These are phyloP conservation scores for Daldinia concentrica DNA, from an alignment of 495 filamentous ascomycete species.

Conservation along the genomic window DNA sequence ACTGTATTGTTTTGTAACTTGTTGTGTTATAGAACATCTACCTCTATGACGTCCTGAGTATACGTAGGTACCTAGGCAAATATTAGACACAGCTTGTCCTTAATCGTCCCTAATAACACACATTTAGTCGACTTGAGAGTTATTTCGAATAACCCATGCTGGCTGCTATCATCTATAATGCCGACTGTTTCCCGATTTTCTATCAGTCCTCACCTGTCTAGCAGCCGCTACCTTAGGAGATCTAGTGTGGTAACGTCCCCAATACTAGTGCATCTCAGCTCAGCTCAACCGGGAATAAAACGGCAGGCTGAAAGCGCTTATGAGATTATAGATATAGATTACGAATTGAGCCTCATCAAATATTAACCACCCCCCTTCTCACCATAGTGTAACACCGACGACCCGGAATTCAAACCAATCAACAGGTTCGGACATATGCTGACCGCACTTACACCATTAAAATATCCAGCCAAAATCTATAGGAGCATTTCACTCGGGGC, in stretches of 20 bases:
- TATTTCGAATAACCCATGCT: neutral
- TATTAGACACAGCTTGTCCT: neutral
- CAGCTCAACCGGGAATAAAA: neutral
- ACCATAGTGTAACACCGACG: neutral
- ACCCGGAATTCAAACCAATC: neutral
- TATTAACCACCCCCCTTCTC: too few relatives aligned
- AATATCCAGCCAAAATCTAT: neutral
- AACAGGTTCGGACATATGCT: neutral
- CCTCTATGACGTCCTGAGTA: neutral
- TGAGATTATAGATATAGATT: neutral
- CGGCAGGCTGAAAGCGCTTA: neutral
- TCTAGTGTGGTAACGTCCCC: neutral
- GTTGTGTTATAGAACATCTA: neutral
- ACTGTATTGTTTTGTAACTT: neutral
- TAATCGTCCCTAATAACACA: neutral
- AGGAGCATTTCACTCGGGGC: neutral
- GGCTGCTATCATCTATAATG: neutral
- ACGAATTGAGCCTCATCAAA: neutral
- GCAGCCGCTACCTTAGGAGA: neutral
- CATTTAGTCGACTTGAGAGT: neutral
- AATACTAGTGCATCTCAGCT: neutral
- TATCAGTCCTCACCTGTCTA: too few relatives aligned
- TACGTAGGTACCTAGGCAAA: neutral
- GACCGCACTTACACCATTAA: too few relatives aligned
- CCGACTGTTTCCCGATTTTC: neutral